These are phyloP conservation scores for Fusarium brachygibbosum DNA, from an alignment of 2,329 filamentous ascomycete species.

Conservation along the genomic window DNA sequence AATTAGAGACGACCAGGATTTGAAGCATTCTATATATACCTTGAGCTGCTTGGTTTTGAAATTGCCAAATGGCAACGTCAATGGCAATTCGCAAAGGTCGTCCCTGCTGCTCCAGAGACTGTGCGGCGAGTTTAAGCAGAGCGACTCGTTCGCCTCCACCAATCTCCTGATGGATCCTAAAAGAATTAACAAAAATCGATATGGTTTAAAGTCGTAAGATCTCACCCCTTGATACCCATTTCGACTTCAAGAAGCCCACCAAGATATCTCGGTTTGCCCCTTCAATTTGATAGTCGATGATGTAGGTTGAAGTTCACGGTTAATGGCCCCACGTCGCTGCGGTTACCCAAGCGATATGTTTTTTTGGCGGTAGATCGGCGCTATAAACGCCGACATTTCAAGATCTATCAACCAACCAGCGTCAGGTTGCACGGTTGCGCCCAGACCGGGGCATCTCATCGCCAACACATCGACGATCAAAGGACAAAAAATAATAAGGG, in stretches of 20 bases:
- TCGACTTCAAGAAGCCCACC: conserved; percentile 25
- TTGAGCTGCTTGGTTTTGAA: conserved; percentile 87
- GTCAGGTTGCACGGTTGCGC: conserved; percentile 31
- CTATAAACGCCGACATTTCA: conserved; percentile 43
- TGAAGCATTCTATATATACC: conserved; percentile 57
- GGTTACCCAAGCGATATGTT: conserved; percentile 49
- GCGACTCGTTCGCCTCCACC: conserved; percentile 84
- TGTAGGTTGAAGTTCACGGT: conserved; percentile 39
- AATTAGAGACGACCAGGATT: background rate
- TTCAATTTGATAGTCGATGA: conserved; percentile 29
- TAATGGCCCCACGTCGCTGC: conserved; percentile 50
- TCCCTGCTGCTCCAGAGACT: conserved; percentile 77
- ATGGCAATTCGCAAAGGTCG: conserved; percentile 88
- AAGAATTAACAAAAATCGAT: conserved; percentile 6
- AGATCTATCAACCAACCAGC: conserved; percentile 43
- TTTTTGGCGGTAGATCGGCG: conserved; percentile 51
- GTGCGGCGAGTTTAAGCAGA: conserved; percentile 83
- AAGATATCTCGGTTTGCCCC: conserved; percentile 16
- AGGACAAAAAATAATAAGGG: background rate
- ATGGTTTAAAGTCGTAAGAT: accelerated
- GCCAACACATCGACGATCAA: conserved; percentile 23
- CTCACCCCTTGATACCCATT: conserved; percentile 77
- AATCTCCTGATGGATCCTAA: conserved; percentile 90
- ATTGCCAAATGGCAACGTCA: conserved; percentile 97
- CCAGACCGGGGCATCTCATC: conserved; percentile 33